These are phyloP conservation scores for Puya raimondii DNA, from an alignment of 176 grass and related monocot genomes.

Conservation along the genomic window DNA sequence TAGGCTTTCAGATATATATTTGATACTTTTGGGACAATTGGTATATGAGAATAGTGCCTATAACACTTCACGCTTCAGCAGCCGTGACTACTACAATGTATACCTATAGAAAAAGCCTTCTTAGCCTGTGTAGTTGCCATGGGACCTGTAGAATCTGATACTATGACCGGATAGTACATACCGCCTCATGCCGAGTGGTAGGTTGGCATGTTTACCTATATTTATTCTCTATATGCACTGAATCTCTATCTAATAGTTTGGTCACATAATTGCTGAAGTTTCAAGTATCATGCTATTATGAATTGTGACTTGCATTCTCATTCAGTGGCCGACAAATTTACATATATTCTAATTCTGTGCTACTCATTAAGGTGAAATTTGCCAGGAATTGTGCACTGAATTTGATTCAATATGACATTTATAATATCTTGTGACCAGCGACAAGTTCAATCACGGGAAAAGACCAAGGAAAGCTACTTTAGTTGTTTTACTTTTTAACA, in stretches of 20 bases:
- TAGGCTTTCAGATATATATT: slow-evolving; percentile 6
- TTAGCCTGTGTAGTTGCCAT: no score
- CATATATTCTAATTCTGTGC: neutral
- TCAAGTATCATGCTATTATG: neutral
- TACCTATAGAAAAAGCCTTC: no score
- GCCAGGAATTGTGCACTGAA: neutral
- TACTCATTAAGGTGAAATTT: neutral
- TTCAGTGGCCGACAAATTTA: neutral
- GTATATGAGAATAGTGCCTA: no score
- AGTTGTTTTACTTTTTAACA: neutral
- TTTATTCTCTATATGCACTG: neutral
- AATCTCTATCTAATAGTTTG: neutral
- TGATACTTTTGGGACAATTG: neutral
- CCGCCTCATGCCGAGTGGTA: neutral
- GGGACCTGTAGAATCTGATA: neutral
- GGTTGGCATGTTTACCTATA: neutral
- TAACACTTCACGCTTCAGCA: no score
- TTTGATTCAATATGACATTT: neutral
- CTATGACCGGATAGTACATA: neutral
- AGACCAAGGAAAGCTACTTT: neutral
- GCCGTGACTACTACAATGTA: no score
- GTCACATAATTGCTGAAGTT: neutral
- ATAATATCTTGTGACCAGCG: neutral
- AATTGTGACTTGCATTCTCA: neutral
- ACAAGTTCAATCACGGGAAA: neutral